Base-by-base conservation (phyloP, 371 early-diverging fungal species). In the Chytridium lagenaria region DNA sequence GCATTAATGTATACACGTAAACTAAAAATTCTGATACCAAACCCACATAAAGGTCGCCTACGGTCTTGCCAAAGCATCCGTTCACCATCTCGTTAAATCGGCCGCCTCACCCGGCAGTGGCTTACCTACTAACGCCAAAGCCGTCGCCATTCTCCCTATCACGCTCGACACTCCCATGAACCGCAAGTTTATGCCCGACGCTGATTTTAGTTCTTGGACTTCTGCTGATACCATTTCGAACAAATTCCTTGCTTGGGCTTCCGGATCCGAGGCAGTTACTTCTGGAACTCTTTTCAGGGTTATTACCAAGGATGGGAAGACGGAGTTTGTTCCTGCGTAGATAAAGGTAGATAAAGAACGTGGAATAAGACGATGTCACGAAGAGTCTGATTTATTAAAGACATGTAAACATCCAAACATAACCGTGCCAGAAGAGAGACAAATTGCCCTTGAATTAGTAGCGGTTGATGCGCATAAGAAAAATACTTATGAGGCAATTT, bases 111-210 rank as follows among this genome's bases (percentile, higher is more conserved):
- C 84, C 15, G 88, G 85, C 36, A 85, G 90, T 69, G 98, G 98
- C 0, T 80, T 98, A 50, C 95, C 95, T 28, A 76, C 82, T 2
- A 85, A 82, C 28, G 88, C 90, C 50, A 88, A 87, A 39, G 93
- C 92, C 7, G 85, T 87, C 40, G 94, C 78, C 28, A 67, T 81
- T 19, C 63, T 71, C 23, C 77, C 73, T 26, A 82, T 90, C 7
- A 96, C 92, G 0, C 83, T 98, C 55, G 98, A 98, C 80, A 98
- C 98, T 0, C 92, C 94, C n/a, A 90, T 85, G 84, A 97, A 97
- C 86, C 88, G 98, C 72, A 86, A 91, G 72, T 91, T 84, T 72
- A 96, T 95, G 93, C 91, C 95, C 28, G 77, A 84, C 61, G 94
- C 97, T 36, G 97, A 97, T 79, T 86, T 86, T 61, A 87, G 91